Conservation (phyloP, 768 basidiomycete genomes). For the Rubroboletus pulcherrimus region DNA sequence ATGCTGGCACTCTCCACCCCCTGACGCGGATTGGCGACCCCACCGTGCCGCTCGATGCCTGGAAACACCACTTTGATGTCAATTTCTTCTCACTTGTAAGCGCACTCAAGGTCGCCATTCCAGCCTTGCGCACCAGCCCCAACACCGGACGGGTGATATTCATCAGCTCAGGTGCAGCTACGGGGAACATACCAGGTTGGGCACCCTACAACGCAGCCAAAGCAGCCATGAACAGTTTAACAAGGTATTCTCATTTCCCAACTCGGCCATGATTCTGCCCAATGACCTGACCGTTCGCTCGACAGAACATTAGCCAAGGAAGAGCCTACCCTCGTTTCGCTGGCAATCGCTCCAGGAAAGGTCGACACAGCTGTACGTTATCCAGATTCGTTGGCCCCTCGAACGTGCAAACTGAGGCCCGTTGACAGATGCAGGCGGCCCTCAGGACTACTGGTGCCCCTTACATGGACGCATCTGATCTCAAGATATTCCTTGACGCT, state of each 20-base stretch:
- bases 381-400: not conserved
- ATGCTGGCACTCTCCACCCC: slow-evolving; percentile 78
- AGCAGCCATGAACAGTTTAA: slow-evolving; percentile 86
- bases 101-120: slow-evolving; percentile 62
- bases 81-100: slow-evolving; percentile 85
- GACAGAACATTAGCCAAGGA: slow-evolving; percentile 79
- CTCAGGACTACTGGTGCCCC: slow-evolving; percentile 50
- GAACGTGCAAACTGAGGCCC: not conserved
- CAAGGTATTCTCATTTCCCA: slow-evolving; percentile 46
- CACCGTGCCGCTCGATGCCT: slow-evolving; percentile 48
- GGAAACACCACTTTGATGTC: slow-evolving; percentile 76
- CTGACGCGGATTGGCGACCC: slow-evolving; percentile 54
- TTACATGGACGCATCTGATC: slow-evolving; percentile 53
- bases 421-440: slow-evolving; percentile 62
- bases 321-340: slow-evolving; percentile 67
- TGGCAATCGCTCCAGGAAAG: slow-evolving; percentile 84
- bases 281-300: slow-evolving; percentile 1
- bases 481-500: slow-evolving; percentile 54
- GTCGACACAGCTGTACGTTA: slow-evolving; percentile 73
- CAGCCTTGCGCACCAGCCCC: slow-evolving; percentile 59
- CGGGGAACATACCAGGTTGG: slow-evolving; percentile 66
- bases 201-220: slow-evolving; percentile 81
- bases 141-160: slow-evolving; percentile 69
- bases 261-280: not conserved
- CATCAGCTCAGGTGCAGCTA: slow-evolving; percentile 82